Percentiles rank a stretch among this genome's conserved stretches.
These are phyloP conservation scores for Kernera saxatilis DNA, from an alignment of 345 rosid species.

Conservation along the genomic window DNA sequence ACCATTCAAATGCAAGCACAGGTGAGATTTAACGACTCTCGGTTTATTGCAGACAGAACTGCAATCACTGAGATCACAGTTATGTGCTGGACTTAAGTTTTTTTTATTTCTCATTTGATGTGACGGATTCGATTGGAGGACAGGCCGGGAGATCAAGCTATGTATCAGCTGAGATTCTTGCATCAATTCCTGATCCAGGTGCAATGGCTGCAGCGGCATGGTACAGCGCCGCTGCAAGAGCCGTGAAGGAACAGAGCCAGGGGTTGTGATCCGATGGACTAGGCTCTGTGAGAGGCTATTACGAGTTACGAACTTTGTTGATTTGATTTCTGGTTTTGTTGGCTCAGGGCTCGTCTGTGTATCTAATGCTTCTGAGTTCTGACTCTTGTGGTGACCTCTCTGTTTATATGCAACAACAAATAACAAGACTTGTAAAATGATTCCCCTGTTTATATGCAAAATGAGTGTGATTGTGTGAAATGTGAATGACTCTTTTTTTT, in stretches of 20 bases:
- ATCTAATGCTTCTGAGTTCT: not conserved
- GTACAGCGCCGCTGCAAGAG: constrained; percentile 90
- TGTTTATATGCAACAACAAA: not conserved
- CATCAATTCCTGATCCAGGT: constrained; percentile 83
- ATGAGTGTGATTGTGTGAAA: not conserved
- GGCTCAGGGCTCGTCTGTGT: not conserved
- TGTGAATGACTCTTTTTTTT: too few species aligned
- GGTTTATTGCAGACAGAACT: too few species aligned
- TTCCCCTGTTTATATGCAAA: not conserved
- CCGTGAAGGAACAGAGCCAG: constrained; percentile 45
- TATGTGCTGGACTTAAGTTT: not conserved
- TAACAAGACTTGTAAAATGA: not conserved
- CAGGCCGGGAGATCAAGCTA: constrained; percentile 93
- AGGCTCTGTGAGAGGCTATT: not conserved
- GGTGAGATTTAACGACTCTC: constrained; percentile 43
- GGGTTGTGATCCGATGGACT: not conserved
- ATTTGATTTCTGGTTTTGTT: not conserved
- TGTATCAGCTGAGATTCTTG: constrained; percentile 51
- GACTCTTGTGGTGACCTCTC: not conserved
- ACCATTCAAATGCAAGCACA: constrained; percentile 86
- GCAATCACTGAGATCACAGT: too few species aligned
- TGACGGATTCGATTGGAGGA: constrained; percentile 1
- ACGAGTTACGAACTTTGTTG: not conserved
- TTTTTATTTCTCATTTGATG: not conserved
- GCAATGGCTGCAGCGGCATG: constrained; percentile 91